Base-by-base conservation (phyloP, 371 early-diverging fungal genomes). In the Choanephora cucurbitarum region DNA sequence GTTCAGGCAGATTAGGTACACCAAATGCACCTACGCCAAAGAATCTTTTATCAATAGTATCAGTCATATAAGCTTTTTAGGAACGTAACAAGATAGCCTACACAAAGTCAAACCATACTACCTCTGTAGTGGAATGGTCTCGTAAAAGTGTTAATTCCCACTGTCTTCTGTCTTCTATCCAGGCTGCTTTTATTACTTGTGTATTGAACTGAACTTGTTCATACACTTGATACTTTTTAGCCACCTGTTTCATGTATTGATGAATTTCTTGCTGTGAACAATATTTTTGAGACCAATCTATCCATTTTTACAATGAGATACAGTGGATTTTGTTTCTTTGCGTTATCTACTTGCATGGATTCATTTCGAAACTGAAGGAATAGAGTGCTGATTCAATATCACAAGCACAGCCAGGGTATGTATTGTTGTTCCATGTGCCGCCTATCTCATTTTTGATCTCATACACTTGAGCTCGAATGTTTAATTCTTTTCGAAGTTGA, bases 371-470 rank as follows among this genome's bases (percentile, higher is more conserved):
- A 22, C 70, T 72, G 44, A 77, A 66, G 19, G 73, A 76, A 65
- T 85, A 88, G 24, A 79, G 55, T 64, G 83, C 80, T 4, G 82
- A 76, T 10, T 75, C 70, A 18, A 86, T 70, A 67, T 88, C 85
- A 55, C 85, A 83, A 15, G 75, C 83, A 32, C 72, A 71, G 0
- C 85, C 87, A n/a, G 85, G 86, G 48, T 86, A 86, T 0, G 61
- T 79, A 60, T 86, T 88, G 22, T 66, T 56, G 48, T 70, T 69
- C 88, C 88, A 88, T 6, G 83, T 84, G 8, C 86, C 88, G 1
- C 85, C 86, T 15, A 86, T 63, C 28, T 77, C 81, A 3, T 67
- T 60, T 19, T 70, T 70, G 23, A 71, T 66, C 51, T 88, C 88
- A 62, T 76, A 85, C n/a, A 88, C 57, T 24, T 72, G 66, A 46